These are phyloP conservation scores for Amesomyces nigricolor DNA, from an alignment of 2,329 filamentous ascomycete species.

Conservation along the genomic window DNA sequence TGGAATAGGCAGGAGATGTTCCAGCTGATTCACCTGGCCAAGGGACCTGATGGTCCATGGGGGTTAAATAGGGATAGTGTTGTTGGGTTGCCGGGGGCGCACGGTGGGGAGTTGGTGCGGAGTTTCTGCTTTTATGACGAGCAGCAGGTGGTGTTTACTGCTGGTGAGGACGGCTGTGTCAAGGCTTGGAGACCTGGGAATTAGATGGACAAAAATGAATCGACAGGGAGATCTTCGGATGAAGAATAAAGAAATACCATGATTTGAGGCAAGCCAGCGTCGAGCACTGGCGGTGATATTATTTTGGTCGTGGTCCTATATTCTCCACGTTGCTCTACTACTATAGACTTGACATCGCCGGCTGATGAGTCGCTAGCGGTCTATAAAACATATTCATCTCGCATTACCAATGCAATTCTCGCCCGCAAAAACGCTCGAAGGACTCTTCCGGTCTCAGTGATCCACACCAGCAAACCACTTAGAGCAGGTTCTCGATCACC, in stretches of 20 bases:
- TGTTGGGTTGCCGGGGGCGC: constrained; percentile 56
- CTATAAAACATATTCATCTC: constrained; percentile 11
- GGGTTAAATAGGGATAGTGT: constrained; percentile 48
- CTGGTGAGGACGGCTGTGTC: constrained; percentile 53
- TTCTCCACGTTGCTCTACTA: background rate
- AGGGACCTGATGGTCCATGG: constrained; percentile 43
- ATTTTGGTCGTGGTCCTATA: background rate
- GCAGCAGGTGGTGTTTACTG: constrained; percentile 52
- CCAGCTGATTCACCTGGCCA: constrained; percentile 54
- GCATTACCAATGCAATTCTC: constrained; percentile 17
- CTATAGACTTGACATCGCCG: constrained; percentile 16
- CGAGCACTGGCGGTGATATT: background rate
- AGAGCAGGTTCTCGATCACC: constrained; percentile 72
- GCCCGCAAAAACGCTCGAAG: constrained; percentile 9
- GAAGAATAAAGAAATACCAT: no score
- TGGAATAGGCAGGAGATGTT: constrained; percentile 48
- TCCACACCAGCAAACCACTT: constrained; percentile 27
- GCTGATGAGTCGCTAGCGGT: constrained; percentile 9
- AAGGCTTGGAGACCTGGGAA: constrained; percentile 48
- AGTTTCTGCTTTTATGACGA: constrained; percentile 60
- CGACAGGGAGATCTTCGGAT: no score
- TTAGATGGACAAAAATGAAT: background rate
- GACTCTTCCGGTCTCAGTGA: constrained; percentile 7
- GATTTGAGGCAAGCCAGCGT: no score
- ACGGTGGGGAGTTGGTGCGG: constrained; percentile 58